A percentile compares a stretch with the other conserved stretches of the same genome.
phyloP scores from a whole-genome alignment of 2,329 filamentous ascomycete species.

The Orbilia ellipsospora region DNA sequence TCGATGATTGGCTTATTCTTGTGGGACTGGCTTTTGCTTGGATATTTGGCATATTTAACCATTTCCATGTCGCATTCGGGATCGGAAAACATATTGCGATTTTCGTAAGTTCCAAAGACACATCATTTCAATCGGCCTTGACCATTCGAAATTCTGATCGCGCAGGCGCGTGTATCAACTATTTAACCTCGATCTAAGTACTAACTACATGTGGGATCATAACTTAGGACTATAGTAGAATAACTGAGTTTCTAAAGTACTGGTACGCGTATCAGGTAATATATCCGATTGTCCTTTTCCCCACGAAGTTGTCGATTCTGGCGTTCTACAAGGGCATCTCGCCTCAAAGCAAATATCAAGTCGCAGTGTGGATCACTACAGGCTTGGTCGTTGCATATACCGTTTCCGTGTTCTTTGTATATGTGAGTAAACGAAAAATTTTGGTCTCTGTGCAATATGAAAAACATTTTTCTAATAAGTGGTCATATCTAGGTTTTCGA shows the following conservation, averaged over 20 bases:
- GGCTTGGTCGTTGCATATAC: conserved; percentile 60
- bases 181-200: conserved; percentile 2
- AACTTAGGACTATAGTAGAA: conserved; percentile 26
- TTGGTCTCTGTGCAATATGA: no score
- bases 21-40: conserved; percentile 57
- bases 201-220: conserved; percentile 1
- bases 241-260: conserved; percentile 60
- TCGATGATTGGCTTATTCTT: conserved; percentile 63
- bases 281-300: conserved; percentile 61
- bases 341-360: conserved; percentile 57
- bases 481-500: conserved; percentile 58
- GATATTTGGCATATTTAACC: conserved; percentile 56
- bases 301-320: conserved; percentile 64
- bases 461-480: neutral
- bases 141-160: no score
- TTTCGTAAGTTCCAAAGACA: conserved; percentile 59
- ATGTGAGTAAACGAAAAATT: conserved; percentile 56
- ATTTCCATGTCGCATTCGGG: conserved; percentile 53
- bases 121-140: no score
- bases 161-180: no score
- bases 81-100: conserved; percentile 59
- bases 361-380: conserved; percentile 60
- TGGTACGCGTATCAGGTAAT: conserved; percentile 63
- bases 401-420: conserved; percentile 60
- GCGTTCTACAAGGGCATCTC: conserved; percentile 64